phyloP scores from a whole-genome alignment of 2,329 filamentous ascomycete genomes.

The Tolypocladium inflatum region DNA sequence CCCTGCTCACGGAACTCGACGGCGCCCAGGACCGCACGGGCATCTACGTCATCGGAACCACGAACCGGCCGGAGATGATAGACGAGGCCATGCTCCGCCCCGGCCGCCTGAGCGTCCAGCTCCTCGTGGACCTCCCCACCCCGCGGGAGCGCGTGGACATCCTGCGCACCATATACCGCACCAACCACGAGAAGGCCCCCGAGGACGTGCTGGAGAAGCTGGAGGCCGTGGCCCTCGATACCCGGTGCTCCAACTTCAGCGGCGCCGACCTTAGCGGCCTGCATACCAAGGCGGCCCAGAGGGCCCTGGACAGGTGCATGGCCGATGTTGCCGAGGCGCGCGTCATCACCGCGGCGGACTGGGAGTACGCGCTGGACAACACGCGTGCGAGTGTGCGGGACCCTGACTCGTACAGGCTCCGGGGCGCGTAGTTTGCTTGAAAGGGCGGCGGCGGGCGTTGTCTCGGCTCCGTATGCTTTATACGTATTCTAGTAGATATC shows the following conservation, averaged over 20 bases:
- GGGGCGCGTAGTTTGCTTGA: slow-evolving; percentile 7
- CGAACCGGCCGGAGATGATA: slow-evolving; percentile 93
- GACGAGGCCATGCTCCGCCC: slow-evolving; percentile 91
- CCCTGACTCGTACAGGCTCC: slow-evolving; percentile 30
- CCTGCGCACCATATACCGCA: slow-evolving; percentile 55
- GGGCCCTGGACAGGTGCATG: slow-evolving; percentile 33
- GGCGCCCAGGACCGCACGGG: slow-evolving; percentile 71
- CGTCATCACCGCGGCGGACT: slow-evolving; percentile 31
- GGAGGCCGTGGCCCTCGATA: slow-evolving; percentile 54
- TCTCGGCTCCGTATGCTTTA: neutral
- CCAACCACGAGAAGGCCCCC: slow-evolving; percentile 21
- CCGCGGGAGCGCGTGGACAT: slow-evolving; percentile 78
- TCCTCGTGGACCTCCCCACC: slow-evolving; percentile 82
- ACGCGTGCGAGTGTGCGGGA: slow-evolving; percentile 41
- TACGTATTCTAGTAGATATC: neutral
- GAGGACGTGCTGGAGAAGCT: slow-evolving; percentile 44
- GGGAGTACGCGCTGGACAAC: slow-evolving; percentile 40
- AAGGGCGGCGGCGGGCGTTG: neutral
- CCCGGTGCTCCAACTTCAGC: slow-evolving; percentile 67
- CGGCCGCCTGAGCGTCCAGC: slow-evolving; percentile 75
- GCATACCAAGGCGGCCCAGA: slow-evolving; percentile 39
- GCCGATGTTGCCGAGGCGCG: slow-evolving; percentile 12
- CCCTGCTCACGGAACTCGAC: slow-evolving; percentile 87
- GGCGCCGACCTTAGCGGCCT: slow-evolving; percentile 49
- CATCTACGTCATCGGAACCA: slow-evolving; percentile 91